phyloP scores from a whole-genome alignment of 192 early-diverging fungal species.

The Piromyces finnis region DNA sequence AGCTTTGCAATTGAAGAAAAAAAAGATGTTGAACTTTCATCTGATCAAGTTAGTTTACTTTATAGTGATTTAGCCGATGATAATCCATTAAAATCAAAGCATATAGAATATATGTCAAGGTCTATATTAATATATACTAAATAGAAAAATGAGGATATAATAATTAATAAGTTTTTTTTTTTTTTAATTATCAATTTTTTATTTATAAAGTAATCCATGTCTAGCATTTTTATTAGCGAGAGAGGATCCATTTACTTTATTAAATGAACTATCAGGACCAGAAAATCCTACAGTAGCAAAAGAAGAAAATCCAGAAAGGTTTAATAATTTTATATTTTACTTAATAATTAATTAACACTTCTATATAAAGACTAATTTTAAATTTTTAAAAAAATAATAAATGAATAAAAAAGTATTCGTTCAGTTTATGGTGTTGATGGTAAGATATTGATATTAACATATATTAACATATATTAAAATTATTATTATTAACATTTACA shows the following conservation, averaged over 20 bases:
- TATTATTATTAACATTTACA: no score
- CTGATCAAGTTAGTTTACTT: not conserved
- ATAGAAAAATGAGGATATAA: no score
- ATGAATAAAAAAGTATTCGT: not conserved
- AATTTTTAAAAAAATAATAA: no score
- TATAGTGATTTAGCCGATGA: not conserved
- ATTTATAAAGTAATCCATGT: not conserved
- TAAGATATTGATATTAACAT: not conserved
- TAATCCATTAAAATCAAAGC: not conserved
- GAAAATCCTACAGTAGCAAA: not conserved
- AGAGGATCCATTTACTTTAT: not conserved
- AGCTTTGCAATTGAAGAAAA: not conserved
- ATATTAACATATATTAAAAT: no score
- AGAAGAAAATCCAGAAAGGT: not conserved
- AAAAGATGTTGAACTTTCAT: not conserved
- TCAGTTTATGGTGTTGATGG: not conserved
- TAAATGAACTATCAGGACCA: not conserved
- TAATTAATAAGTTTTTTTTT: no score
- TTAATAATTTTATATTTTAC: no score
- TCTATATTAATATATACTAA: not conserved
- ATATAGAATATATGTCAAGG: not conserved
- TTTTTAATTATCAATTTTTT: no score
- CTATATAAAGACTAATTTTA: no score
- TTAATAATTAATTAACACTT: no score
- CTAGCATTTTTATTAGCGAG: not conserved